Evolutionary conservation across 495 filamentous ascomycete species (phyloP).

Genomic region (Talaromyces trachyspermus): DNA sequence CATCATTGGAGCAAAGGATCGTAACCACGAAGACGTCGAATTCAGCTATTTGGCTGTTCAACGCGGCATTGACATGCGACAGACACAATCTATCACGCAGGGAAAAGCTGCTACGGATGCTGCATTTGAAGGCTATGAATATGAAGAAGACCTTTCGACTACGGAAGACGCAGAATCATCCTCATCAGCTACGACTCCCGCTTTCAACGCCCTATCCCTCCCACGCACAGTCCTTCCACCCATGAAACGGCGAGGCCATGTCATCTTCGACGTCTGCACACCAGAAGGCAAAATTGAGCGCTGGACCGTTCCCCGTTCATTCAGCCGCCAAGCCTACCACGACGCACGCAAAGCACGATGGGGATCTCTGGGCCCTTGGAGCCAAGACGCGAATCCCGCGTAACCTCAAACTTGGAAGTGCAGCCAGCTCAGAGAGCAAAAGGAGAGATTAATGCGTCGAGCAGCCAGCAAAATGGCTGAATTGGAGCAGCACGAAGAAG

Average conservation of each 20-base stretch:
- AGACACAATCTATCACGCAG: slow-evolving; percentile 32
- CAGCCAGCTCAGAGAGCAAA: slow-evolving; percentile 51
- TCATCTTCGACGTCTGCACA: slow-evolving; percentile 87
- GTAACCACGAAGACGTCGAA: slow-evolving; percentile 82
- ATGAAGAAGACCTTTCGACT: slow-evolving; percentile 11
- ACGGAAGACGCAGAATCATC: slow-evolving; percentile 5
- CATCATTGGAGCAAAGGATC: slow-evolving; percentile 58
- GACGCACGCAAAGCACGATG: slow-evolving; percentile 86
- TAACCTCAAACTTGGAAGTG: slow-evolving; percentile 53
- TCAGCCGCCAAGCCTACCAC: slow-evolving; percentile 70
- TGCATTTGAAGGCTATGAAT: slow-evolving; percentile 46
- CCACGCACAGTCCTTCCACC: slow-evolving; percentile 73
- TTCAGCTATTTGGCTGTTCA: slow-evolving; percentile 89
- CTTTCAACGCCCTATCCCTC: slow-evolving; percentile 59
- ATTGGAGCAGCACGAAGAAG: slow-evolving; percentile 10
- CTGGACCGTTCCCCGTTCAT: slow-evolving; percentile 83
- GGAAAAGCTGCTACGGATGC: slow-evolving; percentile 37
- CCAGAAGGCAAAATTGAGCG: slow-evolving; percentile 81
- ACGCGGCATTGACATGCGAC: slow-evolving; percentile 54
- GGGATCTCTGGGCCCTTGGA: slow-evolving; percentile 95
- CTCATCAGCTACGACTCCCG: slow-evolving; percentile 3
- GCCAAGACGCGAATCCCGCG: slow-evolving; percentile 73
- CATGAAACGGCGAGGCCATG: slow-evolving; percentile 78
- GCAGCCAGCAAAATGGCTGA: slow-evolving; percentile 24
- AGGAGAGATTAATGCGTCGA: slow-evolving; percentile 34